Percentiles rank a stretch among this genome's conserved stretches.
Conservation (phyloP, 352 stramenopile genomes). For the Peronospora destructor region DNA sequence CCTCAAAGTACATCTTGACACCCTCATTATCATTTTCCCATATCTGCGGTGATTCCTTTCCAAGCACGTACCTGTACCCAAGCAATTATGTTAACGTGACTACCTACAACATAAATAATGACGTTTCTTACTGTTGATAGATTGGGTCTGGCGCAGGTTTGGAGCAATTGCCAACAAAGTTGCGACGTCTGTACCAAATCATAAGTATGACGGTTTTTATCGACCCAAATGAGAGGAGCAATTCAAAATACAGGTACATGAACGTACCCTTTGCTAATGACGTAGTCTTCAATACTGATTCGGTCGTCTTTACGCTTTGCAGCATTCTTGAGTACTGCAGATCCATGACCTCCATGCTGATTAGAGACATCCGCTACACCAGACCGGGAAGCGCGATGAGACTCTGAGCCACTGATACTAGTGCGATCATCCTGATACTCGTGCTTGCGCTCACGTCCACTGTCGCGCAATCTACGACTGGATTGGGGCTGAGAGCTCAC, state of each 20-base stretch:
- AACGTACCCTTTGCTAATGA: constrained; percentile 40
- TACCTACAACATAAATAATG: not conserved
- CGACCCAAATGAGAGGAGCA: too few relatives aligned
- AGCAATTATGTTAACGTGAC: constrained; percentile 1
- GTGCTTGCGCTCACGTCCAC: constrained; percentile 28
- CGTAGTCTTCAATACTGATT: constrained; percentile 52
- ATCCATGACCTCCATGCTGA: constrained; percentile 26
- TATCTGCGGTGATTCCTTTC: constrained; percentile 45
- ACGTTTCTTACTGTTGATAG: constrained; percentile 52
- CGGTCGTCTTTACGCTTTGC: constrained; percentile 54
- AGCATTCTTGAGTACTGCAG: constrained; percentile 24
- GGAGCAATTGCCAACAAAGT: constrained; percentile 63
- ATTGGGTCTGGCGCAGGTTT: constrained; percentile 33
- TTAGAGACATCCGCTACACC: constrained; percentile 29
- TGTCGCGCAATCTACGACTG: constrained; percentile 33
- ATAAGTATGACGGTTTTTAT: not conserved
- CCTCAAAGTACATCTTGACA: constrained; percentile 74
- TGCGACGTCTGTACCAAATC: constrained; percentile 30
- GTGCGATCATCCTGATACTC: constrained; percentile 24
- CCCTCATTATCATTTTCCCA: constrained; percentile 81
- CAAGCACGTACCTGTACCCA: constrained; percentile 55
- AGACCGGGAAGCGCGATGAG: constrained; percentile 21
- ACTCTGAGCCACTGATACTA: constrained; percentile 30
- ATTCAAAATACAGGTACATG: not conserved
- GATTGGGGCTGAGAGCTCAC: constrained; percentile 22